Evolutionary conservation across 352 stramenopile genomes (phyloP).

Genomic region (Globisporangium heterothallicum): DNA sequence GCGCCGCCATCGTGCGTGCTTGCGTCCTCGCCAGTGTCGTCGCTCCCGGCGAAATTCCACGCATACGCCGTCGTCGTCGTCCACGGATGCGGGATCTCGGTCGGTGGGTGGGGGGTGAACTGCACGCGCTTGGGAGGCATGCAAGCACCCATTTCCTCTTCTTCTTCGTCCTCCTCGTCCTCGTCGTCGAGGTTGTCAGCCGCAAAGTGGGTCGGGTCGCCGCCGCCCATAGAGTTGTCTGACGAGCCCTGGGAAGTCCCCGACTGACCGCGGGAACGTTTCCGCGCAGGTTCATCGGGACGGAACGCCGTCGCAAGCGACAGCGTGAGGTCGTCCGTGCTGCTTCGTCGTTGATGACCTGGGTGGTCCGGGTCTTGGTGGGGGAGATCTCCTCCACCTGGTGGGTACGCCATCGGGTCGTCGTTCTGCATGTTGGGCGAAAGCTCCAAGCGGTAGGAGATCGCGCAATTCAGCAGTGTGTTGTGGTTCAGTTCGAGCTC

Average conservation of each 20-base stretch:
- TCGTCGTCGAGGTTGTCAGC: constrained; percentile 1
- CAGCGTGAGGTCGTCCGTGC: constrained; percentile 31
- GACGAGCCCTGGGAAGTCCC: constrained; percentile 51
- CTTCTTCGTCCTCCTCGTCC: constrained; percentile 2
- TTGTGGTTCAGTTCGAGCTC: constrained; percentile 71
- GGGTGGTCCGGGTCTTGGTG: no score
- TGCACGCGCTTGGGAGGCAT: constrained; percentile 14
- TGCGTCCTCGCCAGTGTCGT: no score
- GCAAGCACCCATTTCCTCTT: background rate
- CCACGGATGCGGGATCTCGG: constrained; percentile 20
- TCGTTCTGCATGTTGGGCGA: constrained; percentile 45
- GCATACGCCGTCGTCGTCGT: constrained; percentile 2
- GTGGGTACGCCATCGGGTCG: constrained; percentile 33
- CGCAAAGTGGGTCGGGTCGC: background rate
- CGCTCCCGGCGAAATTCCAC: background rate
- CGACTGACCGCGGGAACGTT: constrained; percentile 46
- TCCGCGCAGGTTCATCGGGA: constrained; percentile 22
- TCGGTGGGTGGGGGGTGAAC: constrained; percentile 14
- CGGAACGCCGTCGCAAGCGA: constrained; percentile 14
- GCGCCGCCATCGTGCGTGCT: no score
- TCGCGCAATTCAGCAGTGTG: constrained; percentile 72
- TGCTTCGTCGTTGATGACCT: constrained; percentile 12
- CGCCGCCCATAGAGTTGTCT: constrained; percentile 28
- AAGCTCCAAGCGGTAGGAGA: constrained; percentile 72
- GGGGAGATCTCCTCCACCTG: constrained; percentile 15